These are phyloP conservation scores for Cucurbita moschata DNA, from an alignment of 306 rosid species.

Conservation along the genomic window DNA sequence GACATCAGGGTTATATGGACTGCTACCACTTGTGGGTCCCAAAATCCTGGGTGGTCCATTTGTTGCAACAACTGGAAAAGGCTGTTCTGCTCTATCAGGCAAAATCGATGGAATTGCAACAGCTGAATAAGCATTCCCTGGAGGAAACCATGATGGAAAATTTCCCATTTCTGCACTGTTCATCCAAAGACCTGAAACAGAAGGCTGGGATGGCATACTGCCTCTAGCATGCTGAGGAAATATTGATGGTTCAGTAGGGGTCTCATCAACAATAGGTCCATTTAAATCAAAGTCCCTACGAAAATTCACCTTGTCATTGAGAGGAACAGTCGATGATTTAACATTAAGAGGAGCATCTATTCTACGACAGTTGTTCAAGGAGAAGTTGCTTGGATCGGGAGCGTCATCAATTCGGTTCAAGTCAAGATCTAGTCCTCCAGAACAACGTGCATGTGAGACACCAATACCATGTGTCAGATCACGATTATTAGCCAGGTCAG, in stretches of 20 bases:
- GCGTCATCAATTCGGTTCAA: constrained; percentile 41
- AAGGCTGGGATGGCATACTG: constrained; percentile 26
- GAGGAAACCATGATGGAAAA: constrained; percentile 46
- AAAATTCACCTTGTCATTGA: constrained; percentile 20
- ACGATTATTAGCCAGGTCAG: constrained; percentile 12
- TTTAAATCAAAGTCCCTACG: constrained; percentile 61
- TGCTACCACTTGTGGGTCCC: constrained; percentile 35
- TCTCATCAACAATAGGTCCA: constrained; percentile 51
- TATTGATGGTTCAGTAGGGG: constrained; percentile 19
- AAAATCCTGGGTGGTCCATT: constrained; percentile 44
- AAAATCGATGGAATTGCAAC: constrained; percentile 43
- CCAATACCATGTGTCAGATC: constrained; percentile 9
- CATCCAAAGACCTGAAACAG: constrained; percentile 36
- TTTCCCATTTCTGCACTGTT: constrained; percentile 43
- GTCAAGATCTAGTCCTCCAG: constrained; percentile 68
- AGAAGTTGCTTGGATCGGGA: constrained; percentile 35
- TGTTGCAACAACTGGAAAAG: constrained; percentile 43
- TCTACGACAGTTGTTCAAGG: constrained; percentile 16
- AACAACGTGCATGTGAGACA: constrained; percentile 17
- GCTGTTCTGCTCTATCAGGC: constrained; percentile 41
- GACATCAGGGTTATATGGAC: constrained; percentile 35
- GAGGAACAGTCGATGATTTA: constrained; percentile 14
- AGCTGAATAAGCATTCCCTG: constrained; percentile 51
- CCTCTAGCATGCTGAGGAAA: constrained; percentile 26
- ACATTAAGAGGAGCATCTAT: constrained; percentile 21